A percentile compares a stretch with the other conserved stretches of the same genome.
Conservation (phyloP, 768 basidiomycete species). For the Suillus tomentosus region DNA sequence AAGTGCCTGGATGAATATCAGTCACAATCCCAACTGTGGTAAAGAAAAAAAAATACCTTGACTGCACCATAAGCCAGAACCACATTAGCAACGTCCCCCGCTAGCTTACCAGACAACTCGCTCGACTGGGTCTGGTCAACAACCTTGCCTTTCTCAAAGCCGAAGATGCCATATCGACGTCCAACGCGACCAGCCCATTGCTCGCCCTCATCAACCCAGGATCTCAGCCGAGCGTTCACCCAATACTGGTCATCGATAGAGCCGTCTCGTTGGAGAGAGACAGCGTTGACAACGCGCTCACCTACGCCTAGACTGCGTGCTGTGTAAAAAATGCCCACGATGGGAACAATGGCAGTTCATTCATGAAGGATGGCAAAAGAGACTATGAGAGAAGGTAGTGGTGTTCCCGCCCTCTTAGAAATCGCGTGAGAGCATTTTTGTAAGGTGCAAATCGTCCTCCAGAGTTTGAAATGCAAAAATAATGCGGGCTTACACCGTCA, state of each 20-base stretch:
- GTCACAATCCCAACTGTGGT: not conserved
- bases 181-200: constrained; percentile 70
- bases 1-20: constrained; percentile 51
- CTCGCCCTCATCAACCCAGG: constrained; percentile 81
- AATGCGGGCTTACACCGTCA: not conserved
- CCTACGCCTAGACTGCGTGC: constrained; percentile 72
- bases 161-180: constrained; percentile 77
- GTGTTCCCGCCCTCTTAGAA: constrained; percentile 70
- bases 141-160: constrained; percentile 56
- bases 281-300: constrained; percentile 54
- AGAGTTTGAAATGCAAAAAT: constrained; percentile 18
- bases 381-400: constrained; percentile 67
- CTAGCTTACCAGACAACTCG: constrained; percentile 45
- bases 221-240: constrained; percentile 44
- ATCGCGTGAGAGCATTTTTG: constrained; percentile 58
- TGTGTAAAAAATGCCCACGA: constrained; percentile 72
- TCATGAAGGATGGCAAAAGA: constrained; percentile 89
- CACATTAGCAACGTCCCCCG: constrained; percentile 80
- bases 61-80: constrained; percentile 79
- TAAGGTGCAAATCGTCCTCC: constrained; percentile 45
- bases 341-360: constrained; percentile 75
- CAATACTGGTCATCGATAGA: constrained; percentile 33
- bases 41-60: constrained; percentile 53
- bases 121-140: not conserved
- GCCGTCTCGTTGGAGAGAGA: constrained; percentile 28